A percentile compares a stretch with the other conserved stretches of the same genome.
Evolutionary conservation across 1,284 basidiomycete genomes (phyloP).

Genomic region (Gymnopus androsaceus): DNA sequence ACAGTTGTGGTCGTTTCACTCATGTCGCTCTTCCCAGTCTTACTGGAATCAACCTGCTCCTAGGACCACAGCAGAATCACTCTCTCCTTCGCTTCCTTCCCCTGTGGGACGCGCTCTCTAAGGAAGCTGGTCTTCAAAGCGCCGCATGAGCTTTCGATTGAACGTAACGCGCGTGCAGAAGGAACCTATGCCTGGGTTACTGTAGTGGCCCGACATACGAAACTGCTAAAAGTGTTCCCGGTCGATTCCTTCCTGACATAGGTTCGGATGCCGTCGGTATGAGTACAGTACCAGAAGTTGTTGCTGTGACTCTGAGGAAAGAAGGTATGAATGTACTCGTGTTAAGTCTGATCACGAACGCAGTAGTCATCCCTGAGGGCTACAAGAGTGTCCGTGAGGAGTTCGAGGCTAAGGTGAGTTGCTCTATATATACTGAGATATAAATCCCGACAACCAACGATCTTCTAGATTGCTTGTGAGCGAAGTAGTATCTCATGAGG

Average conservation of each 20-base stretch:
- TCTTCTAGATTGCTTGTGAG: too few relatives aligned
- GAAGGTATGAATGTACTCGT: conserved; percentile 75
- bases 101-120: conserved; percentile 83
- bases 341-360: conserved; percentile 83
- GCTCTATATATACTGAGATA: background rate
- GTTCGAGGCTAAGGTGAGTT: conserved; percentile 69
- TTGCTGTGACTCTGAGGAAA: conserved; percentile 76
- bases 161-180: conserved; percentile 55
- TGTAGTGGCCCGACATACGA: conserved; percentile 85
- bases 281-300: conserved; percentile 90
- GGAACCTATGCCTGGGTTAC: conserved; percentile 87
- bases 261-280: conserved; percentile 87
- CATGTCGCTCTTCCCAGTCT: conserved; percentile 81
- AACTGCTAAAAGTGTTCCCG: conserved; percentile 79
- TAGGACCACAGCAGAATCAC: conserved; percentile 63
- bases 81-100: conserved; percentile 73
- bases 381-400: conserved; percentile 74
- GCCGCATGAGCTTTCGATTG: conserved; percentile 10
- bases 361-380: conserved; percentile 72
- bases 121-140: conserved; percentile 50
- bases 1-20: conserved; percentile 78
- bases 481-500: too few relatives aligned
- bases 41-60: conserved; percentile 76
- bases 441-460: too few relatives aligned
- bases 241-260: conserved; percentile 66